Base-by-base conservation (phyloP, 352 stramenopile genomes). In the Pythium chondricola region DNA sequence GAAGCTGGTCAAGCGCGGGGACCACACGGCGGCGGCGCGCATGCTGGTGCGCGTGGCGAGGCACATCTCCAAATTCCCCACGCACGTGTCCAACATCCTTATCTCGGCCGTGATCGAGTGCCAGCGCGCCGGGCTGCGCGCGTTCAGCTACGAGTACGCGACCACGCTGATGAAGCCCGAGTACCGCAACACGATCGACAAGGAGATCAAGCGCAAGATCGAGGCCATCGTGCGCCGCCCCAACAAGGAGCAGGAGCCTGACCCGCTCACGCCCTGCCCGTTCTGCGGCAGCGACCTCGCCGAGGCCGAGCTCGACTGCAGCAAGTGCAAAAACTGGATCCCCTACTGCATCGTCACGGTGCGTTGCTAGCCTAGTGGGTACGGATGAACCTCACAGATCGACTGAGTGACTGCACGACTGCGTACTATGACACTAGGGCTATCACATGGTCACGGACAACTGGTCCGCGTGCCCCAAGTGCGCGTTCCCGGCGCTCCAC, bases 91-190 rank as follows among this genome's bases (percentile, higher is more conserved):
- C 26, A 90, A 90, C 48, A 95, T 98, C 37, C 74, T 98, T 43
- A 97, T 96, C 42, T 95, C 78, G 18, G 85, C 86, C 6, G 90
- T 98, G 11, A 96, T 98, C 46, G 92, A 97, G 66, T 98, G 92
- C 58, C 87, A 96, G 62, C 80, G 88, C 38, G 91, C 85, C 2
- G 88, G 88, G 1, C 67, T 98, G 31, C 88, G 93, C 39, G 74
- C 83, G 16, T 85, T 74, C 52, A 93, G 87, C 56, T 97, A 96
- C 62, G 88, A 97, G 52, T 97, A 94, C 62, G 92, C 93, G 6
- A 89, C 74, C 16, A 89, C 75, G 30, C 74, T 97, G 39, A 95
- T 98, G 87, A 71, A 75, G 14, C 84, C 85, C 11, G 88, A 97
- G 59, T 83, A 97, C 59, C 83, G 88, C 43, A 85, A 73, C 45